Conservation (phyloP, 495 filamentous ascomycete species). For the Oidiodendron maius region DNA sequence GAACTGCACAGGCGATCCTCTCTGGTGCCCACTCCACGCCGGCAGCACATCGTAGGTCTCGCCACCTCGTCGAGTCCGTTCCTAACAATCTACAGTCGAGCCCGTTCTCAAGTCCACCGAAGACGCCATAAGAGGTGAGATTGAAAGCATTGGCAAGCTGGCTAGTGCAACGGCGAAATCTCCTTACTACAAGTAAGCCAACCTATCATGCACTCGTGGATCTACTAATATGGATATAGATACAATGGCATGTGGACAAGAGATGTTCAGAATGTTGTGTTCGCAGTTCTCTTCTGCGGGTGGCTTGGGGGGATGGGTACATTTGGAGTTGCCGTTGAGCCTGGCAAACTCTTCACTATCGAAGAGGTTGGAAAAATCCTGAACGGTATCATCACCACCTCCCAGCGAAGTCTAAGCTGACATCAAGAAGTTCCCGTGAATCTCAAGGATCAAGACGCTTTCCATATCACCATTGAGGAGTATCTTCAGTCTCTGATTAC, state of each 20-base stretch:
- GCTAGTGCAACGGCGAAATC: conserved; percentile 67
- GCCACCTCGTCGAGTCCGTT: not conserved
- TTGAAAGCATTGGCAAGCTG: conserved; percentile 52
- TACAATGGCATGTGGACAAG: conserved; percentile 83
- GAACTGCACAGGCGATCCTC: conserved; percentile 70
- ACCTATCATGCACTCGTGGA: not conserved
- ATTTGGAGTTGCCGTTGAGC: conserved; percentile 25
- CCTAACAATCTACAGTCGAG: conserved; percentile 16
- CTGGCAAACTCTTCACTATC: conserved; percentile 71
- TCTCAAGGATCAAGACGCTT: conserved; percentile 80
- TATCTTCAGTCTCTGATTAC: conserved; percentile 83
- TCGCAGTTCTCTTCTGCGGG: conserved; percentile 63
- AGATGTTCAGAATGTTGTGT: conserved; percentile 76
- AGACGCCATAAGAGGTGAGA: conserved; percentile 49
- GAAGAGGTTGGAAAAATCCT: conserved; percentile 79
- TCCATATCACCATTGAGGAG: conserved; percentile 95
- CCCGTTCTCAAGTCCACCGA: conserved; percentile 46
- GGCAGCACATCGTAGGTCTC: conserved; percentile 60
- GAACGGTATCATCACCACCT: conserved; percentile 44
- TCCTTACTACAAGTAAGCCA: conserved; percentile 83
- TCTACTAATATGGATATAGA: conserved; percentile 23
- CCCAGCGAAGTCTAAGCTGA: conserved; percentile 7
- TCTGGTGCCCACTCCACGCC: conserved; percentile 88
- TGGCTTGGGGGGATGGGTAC: conserved; percentile 65
- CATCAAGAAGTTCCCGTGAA: conserved; percentile 76